A percentile compares a stretch with the other conserved stretches of the same genome.
Evolutionary conservation across 2,329 filamentous ascomycete genomes (phyloP).

Genomic region (Aspergillus sp.): DNA sequence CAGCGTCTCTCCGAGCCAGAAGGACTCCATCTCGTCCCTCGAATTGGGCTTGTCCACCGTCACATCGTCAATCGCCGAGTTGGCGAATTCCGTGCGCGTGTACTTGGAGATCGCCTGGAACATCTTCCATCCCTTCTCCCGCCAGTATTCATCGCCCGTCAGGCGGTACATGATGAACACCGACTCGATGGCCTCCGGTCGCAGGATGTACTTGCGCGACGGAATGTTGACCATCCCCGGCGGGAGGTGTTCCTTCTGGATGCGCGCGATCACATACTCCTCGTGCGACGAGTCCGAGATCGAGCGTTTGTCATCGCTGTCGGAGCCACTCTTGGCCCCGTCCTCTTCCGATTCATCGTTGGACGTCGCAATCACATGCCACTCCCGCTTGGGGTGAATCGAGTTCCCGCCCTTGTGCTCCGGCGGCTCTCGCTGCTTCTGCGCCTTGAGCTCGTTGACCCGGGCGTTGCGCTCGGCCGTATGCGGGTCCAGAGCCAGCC

Average conservation of each 20-base stretch:
- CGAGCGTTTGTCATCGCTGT: slow-evolving; percentile 3
- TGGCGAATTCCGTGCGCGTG: slow-evolving; percentile 62
- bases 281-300: slow-evolving; percentile 35
- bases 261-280: slow-evolving; percentile 37
- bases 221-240: slow-evolving; percentile 41
- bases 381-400: slow-evolving; percentile 10
- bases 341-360: background rate
- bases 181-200: slow-evolving; percentile 76
- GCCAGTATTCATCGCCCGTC: slow-evolving; percentile 65
- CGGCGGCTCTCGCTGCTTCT: slow-evolving; percentile 7
- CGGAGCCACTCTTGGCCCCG: background rate
- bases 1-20: slow-evolving; percentile 61
- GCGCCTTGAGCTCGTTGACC: slow-evolving; percentile 23
- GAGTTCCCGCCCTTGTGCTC: background rate
- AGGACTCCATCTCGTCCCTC: slow-evolving; percentile 70
- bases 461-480: slow-evolving; percentile 26
- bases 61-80: slow-evolving; percentile 67
- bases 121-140: slow-evolving; percentile 72
- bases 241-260: slow-evolving; percentile 45
- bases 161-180: slow-evolving; percentile 76
- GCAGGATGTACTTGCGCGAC: slow-evolving; percentile 40
- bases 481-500: slow-evolving; percentile 41
- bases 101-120: slow-evolving; percentile 62
- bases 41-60: slow-evolving; percentile 47
- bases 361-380: slow-evolving; percentile 17